Percentiles rank a stretch among this genome's conserved stretches.
Evolutionary conservation across 345 rosid genomes (phyloP).

Genomic region (Pistacia atlantica): DNA sequence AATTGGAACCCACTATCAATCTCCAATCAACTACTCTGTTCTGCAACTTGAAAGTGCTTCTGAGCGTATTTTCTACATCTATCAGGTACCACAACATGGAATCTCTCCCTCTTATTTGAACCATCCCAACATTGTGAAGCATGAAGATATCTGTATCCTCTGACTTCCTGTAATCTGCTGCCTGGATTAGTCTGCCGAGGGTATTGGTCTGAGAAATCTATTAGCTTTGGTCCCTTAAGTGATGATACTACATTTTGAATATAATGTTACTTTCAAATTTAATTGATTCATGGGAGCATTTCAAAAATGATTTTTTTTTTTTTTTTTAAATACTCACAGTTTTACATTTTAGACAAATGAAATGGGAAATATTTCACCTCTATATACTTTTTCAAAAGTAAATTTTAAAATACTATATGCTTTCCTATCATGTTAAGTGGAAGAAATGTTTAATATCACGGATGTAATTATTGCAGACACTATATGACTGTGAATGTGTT

Average conservation of each 20-base stretch:
- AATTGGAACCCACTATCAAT: constrained; percentile 89
- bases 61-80: constrained; percentile 87
- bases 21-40: constrained; percentile 89
- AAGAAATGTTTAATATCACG: constrained; percentile 14
- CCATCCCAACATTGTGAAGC: constrained; percentile 12
- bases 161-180: constrained; percentile 12
- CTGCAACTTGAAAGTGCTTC: constrained; percentile 90
- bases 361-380: not conserved
- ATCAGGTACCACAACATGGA: constrained; percentile 56
- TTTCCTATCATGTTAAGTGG: not conserved
- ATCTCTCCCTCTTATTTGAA: not conserved
- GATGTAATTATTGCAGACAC: constrained; percentile 62
- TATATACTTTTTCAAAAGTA: not conserved
- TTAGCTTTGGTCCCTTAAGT: not conserved
- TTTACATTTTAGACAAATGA: not conserved
- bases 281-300: constrained; percentile 1
- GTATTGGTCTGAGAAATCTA: not conserved
- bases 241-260: not conserved
- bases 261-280: not conserved
- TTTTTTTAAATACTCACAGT: not conserved
- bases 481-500: constrained; percentile 63
- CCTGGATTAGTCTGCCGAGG: not conserved
- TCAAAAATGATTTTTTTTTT: not conserved
- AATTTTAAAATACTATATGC: not conserved
- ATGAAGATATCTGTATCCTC: not conserved